phyloP scores from a whole-genome alignment of 345 rosid species.

The Populus nigra region DNA sequence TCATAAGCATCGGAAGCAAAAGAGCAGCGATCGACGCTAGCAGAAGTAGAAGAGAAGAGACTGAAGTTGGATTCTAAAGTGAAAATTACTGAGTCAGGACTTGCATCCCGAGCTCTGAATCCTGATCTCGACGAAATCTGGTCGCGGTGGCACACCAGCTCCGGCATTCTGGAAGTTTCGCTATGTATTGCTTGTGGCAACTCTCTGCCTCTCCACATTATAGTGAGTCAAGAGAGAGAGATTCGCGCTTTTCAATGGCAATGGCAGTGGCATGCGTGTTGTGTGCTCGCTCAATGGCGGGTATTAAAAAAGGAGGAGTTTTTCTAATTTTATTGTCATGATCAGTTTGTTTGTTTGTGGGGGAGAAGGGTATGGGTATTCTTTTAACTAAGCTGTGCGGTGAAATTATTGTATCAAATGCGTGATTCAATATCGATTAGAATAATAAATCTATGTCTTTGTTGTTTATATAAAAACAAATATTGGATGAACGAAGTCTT shows the following conservation, averaged over 20 bases:
- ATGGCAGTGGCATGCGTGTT: neutral
- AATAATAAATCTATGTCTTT: too few relatives aligned
- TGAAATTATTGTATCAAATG: too few relatives aligned
- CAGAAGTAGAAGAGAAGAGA: slow-evolving; percentile 85
- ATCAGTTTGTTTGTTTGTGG: neutral
- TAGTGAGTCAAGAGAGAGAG: neutral
- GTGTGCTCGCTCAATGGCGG: neutral
- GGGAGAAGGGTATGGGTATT: too few relatives aligned
- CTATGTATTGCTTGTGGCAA: too few relatives aligned
- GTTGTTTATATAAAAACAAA: too few relatives aligned
- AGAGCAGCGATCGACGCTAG: slow-evolving; percentile 89
- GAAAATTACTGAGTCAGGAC: slow-evolving; percentile 86
- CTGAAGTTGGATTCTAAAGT: slow-evolving; percentile 78
- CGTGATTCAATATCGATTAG: too few relatives aligned
- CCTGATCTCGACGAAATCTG: slow-evolving; percentile 37
- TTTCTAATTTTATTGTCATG: neutral
- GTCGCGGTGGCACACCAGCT: slow-evolving; percentile 33
- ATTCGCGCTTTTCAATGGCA: neutral
- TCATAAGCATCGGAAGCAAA: slow-evolving; percentile 75
- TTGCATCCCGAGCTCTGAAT: slow-evolving; percentile 54
- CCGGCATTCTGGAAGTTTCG: slow-evolving; percentile 38
- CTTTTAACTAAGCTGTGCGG: too few relatives aligned
- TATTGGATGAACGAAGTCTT: too few relatives aligned
- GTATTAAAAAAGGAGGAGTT: neutral
- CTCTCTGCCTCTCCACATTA: slow-evolving; percentile 16